Percentiles rank a stretch among this genome's conserved stretches.
Conservation (phyloP, 257 asterid species). For the Cinchona pubescens region DNA sequence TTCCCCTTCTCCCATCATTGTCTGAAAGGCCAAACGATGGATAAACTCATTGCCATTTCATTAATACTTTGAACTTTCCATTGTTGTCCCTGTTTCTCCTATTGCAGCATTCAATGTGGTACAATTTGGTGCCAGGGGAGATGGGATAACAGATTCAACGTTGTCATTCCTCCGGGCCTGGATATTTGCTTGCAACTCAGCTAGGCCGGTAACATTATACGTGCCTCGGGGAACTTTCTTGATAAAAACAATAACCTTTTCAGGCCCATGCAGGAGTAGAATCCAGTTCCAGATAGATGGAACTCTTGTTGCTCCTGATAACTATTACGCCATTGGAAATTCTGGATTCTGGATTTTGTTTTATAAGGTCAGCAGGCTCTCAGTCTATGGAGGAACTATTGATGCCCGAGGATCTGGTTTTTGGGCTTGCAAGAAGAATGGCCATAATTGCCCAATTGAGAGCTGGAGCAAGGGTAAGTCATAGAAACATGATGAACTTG, state of each 20-base stretch:
- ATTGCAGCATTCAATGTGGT: conserved; percentile 52
- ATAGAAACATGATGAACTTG: too few species aligned
- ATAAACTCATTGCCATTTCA: conserved; percentile 7
- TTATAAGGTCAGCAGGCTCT: conserved; percentile 49
- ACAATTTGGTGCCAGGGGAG: conserved; percentile 60
- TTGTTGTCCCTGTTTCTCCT: conserved; percentile 15
- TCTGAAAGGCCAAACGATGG: conserved; percentile 11
- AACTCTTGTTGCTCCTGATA: conserved; percentile 55
- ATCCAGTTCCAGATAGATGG: conserved; percentile 51
- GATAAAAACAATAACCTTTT: conserved; percentile 38
- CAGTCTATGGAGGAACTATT: conserved; percentile 57
- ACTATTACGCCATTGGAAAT: conserved; percentile 41
- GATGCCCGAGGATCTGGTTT: conserved; percentile 61
- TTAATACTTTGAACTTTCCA: conserved; percentile 11
- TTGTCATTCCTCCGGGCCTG: conserved; percentile 56
- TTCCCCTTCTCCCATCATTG: not conserved
- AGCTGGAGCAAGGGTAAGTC: conserved; percentile 61
- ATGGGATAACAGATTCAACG: conserved; percentile 69
- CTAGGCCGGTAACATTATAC: conserved; percentile 42
- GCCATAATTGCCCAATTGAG: conserved; percentile 48
- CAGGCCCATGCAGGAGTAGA: conserved; percentile 61
- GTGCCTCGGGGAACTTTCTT: conserved; percentile 56
- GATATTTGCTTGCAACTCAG: conserved; percentile 65
- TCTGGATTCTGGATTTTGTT: conserved; percentile 62
- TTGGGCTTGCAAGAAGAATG: conserved; percentile 51